Conservation (phyloP, 441 rosid species). For the Populus trichocarpa region DNA sequence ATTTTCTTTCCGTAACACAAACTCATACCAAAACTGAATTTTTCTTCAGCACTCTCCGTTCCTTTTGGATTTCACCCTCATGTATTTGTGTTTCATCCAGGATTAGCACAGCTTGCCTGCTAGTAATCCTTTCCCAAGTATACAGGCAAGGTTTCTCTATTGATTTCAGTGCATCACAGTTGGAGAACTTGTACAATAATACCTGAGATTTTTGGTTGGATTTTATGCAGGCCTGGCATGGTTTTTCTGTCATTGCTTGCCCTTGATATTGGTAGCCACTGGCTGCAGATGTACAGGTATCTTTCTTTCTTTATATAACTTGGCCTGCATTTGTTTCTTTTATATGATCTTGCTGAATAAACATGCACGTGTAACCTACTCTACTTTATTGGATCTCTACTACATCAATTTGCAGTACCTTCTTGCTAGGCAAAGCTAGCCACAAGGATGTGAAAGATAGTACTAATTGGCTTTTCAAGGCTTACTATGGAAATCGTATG, state of each 20-base stretch:
- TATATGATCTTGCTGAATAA: not conserved
- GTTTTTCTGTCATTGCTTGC: slow-evolving; percentile 84
- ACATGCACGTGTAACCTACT: not conserved
- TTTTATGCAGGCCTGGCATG: slow-evolving; percentile 77
- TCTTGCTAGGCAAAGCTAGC: slow-evolving; percentile 80
- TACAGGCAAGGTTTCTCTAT: slow-evolving; percentile 56
- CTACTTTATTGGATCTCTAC: slow-evolving; percentile 7
- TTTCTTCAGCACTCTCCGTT: not conserved
- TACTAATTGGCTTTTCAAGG: slow-evolving; percentile 85
- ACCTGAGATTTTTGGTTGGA: slow-evolving; percentile 4
- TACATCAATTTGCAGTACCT: slow-evolving; percentile 58
- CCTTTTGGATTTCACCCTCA: not conserved
- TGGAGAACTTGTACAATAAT: not conserved
- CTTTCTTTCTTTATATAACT: not conserved
- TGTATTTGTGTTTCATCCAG: slow-evolving; percentile 34
- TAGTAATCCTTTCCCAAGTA: slow-evolving; percentile 89
- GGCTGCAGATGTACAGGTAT: slow-evolving; percentile 98
- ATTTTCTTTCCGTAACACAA: slow-evolving; percentile 6
- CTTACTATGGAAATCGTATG: slow-evolving; percentile 90
- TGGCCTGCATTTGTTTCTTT: not conserved
- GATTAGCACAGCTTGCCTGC: slow-evolving; percentile 94
- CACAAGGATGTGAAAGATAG: slow-evolving; percentile 98
- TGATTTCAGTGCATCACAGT: slow-evolving; percentile 9
- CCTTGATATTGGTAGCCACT: slow-evolving; percentile 88
- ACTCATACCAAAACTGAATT: not conserved